Evolutionary conservation across 306 rosid species (phyloP), one percentile per base, ranked within the genome.

Genomic region (barrel medic (Medicago truncatula)): DNA sequence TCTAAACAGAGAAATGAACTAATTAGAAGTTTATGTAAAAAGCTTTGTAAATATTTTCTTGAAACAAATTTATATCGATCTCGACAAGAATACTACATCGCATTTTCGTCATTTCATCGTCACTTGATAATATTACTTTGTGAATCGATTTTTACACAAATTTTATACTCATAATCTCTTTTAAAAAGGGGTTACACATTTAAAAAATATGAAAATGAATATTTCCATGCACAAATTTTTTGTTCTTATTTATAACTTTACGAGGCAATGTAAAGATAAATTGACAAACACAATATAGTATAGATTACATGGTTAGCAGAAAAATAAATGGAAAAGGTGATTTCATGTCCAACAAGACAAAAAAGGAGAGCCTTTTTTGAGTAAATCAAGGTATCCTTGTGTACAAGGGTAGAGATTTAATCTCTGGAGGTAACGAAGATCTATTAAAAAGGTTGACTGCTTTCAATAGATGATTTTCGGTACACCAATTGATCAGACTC

Each of bases 291-390:
- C 62, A 60, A 11, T 18, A 68, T n/a, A 75, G 21, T 16, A 58
- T 65, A 56, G 2, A 74, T 68, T 50, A 21, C 13, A 70, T 66
- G 50, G 67, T 64, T 36, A 14, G 31, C 4, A 53, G 46, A 67
- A 69, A 60, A 57, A 21, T 2, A 31, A 25, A 10, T 57, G 16
- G 8, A 40, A 47, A 77, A 49, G 38, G 28, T n/a, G 16, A 21
- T 73, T 31, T 31, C 36, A 28, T 2, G 4, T 57, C 16, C 60
- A 41, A 40, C 57, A 64, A 38, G 15, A 49, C 72, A 62, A 15
- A 59, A 25, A 25, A 18, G 61, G 31, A 18, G 31, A 56, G 10
- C 31, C 61, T 13, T 56, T 56, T 56, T 4, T 9, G 8, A 1
- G 61, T 56, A 56, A 54, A 56, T 18, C 28, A 56, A 56, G 4